Evolutionary conservation across 345 rosid genomes (phyloP).

Genomic region (Ceriops zippeliana): DNA sequence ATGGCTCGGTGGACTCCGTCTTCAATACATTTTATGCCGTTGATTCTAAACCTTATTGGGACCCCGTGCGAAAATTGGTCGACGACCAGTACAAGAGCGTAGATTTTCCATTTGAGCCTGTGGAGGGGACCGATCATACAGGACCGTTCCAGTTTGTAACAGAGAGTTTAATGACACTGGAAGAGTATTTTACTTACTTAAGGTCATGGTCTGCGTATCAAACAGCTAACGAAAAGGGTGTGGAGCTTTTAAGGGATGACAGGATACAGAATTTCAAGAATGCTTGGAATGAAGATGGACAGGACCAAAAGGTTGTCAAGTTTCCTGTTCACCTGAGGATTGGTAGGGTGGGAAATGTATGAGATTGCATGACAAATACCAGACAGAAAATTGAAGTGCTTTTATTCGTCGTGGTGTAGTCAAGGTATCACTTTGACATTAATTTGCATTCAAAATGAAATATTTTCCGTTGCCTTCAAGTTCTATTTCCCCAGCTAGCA

Average conservation of each 20-base stretch:
- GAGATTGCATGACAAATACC: background rate
- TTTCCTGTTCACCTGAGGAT: slow-evolving; percentile 62
- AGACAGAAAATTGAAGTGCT: background rate
- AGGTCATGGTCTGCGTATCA: slow-evolving; percentile 70
- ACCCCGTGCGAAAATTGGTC: slow-evolving; percentile 50
- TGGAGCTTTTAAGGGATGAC: slow-evolving; percentile 51
- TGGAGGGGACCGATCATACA: slow-evolving; percentile 39
- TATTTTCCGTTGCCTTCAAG: no score
- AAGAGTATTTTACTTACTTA: slow-evolving; percentile 48
- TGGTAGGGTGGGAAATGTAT: slow-evolving; percentile 46
- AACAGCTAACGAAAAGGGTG: slow-evolving; percentile 57
- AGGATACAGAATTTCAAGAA: slow-evolving; percentile 36
- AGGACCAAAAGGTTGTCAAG: slow-evolving; percentile 35
- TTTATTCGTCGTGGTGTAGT: background rate
- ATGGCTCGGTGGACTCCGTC: slow-evolving; percentile 45
- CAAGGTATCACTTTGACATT: background rate
- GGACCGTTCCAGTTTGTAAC: slow-evolving; percentile 55
- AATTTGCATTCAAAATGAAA: no score
- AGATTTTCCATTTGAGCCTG: slow-evolving; percentile 69
- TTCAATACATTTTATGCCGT: slow-evolving; percentile 44
- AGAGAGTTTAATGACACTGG: slow-evolving; percentile 55
- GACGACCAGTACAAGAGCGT: slow-evolving; percentile 49
- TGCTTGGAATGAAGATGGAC: slow-evolving; percentile 55
- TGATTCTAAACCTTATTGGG: slow-evolving; percentile 51
- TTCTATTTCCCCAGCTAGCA: no score